Base-by-base conservation (phyloP, 2,329 filamentous ascomycete species). In the Botrytis byssoidea region DNA sequence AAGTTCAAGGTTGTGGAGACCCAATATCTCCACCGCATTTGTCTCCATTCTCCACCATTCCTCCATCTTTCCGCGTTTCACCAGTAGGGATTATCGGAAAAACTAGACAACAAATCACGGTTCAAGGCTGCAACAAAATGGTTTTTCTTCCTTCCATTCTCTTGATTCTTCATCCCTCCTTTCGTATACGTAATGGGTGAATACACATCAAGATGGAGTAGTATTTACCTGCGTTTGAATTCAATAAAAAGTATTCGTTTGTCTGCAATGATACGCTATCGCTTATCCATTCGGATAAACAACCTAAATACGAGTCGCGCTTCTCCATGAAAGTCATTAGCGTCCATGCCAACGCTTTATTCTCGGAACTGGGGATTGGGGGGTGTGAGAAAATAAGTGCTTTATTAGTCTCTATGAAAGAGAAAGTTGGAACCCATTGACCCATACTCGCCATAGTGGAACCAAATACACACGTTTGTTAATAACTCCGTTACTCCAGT, bases 1-100 rank as follows among this genome's bases (percentile, higher is more conserved):
- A 69, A 59, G 18, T 57, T 69, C 66, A 69, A 57, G 66, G 66
- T 18, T 69, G 48, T 57, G 46, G 65, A 68, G 46, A n/a, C 35
- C 65, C 25, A 55, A 32, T 35, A 40, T 69, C 66, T 69, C 51
- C 48, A 57, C 66, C 48, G 42, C 66, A 42, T 8, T 29, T 69
- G 18, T 42, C 35, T 59, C 66, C 66, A 69, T 59, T 69, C 66
- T 57, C 66, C 66, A 68, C 66, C 18, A 68, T n/a, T 42, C 37
- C 66, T 69, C 48, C 66, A 57, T 42, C 66, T 55, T 67, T 67
- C 16, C 46, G 46, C 65, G 46, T 67, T 68, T 40, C 65, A 57
- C 48, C 48, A 68, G 35, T 37, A 69, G 25, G 37, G 48, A 20
- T 40, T 16, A 57, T 42, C 18, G 66, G 48, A 59, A 69, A 57